These are phyloP conservation scores for Pseudopithomyces chartarum DNA, from an alignment of 2,329 filamentous ascomycete species.

Conservation along the genomic window DNA sequence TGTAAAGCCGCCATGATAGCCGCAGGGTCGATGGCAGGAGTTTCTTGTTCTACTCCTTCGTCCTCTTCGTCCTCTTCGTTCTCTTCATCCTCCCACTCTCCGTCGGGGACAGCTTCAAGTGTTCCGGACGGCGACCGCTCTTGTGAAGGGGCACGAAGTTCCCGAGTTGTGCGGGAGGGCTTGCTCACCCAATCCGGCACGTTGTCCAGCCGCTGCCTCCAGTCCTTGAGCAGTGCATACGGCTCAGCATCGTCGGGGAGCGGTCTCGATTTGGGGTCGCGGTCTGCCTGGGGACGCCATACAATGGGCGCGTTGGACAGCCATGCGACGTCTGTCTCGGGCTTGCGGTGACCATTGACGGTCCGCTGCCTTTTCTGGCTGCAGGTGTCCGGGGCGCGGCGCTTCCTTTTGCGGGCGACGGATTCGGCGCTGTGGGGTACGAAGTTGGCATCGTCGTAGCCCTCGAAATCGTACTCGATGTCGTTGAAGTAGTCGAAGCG, in stretches of 20 bases:
- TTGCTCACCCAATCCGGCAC: conserved; percentile 31
- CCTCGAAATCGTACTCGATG: conserved; percentile 54
- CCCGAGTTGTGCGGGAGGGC: neutral
- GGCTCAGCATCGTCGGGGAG: conserved; percentile 35
- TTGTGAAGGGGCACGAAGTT: conserved; percentile 2
- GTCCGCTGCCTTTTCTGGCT: conserved; percentile 35
- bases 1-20: conserved; percentile 45
- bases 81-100: conserved; percentile 15
- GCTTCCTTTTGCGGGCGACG: conserved; percentile 38
- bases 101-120: neutral
- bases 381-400: conserved; percentile 14
- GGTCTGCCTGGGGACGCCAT: conserved; percentile 36
- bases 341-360: conserved; percentile 4
- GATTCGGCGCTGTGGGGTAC: conserved; percentile 24
- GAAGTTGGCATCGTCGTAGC: conserved; percentile 50
- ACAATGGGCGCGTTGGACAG: conserved; percentile 36
- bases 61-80: conserved; percentile 21
- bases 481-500: conserved; percentile 55
- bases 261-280: conserved; percentile 27
- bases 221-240: conserved; percentile 52
- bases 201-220: conserved; percentile 47
- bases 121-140: conserved; percentile 19
- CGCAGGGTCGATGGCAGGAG: conserved; percentile 41
- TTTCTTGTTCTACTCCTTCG: conserved; percentile 17
- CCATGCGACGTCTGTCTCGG: conserved; percentile 11